phyloP scores from a whole-genome alignment of 2,329 filamentous ascomycete genomes.

The Aspergillus tubingensis region DNA sequence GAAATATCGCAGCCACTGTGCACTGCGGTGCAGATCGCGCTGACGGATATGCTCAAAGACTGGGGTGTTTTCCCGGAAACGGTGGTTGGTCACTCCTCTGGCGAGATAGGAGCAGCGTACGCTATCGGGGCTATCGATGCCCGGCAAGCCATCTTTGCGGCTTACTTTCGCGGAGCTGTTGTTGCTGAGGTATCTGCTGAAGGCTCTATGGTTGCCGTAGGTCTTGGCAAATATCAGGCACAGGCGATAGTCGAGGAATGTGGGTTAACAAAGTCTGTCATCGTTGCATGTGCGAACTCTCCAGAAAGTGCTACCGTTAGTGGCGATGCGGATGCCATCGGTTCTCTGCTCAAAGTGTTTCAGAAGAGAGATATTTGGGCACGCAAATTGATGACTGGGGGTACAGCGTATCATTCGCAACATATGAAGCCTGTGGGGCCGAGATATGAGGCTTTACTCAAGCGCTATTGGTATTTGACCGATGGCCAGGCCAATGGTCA shows the following conservation, averaged over 20 bases:
- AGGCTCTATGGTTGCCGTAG: slow-evolving; percentile 55
- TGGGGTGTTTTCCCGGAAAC: slow-evolving; percentile 38
- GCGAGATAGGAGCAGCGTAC: slow-evolving; percentile 56
- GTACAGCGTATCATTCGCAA: background rate
- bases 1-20: slow-evolving; percentile 28
- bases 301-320: background rate
- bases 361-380: background rate
- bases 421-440: background rate
- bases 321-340: background rate
- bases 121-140: slow-evolving; percentile 48
- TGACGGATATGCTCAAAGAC: slow-evolving; percentile 28
- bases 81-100: slow-evolving; percentile 53
- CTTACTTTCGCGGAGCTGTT: slow-evolving; percentile 49
- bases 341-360: background rate
- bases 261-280: slow-evolving; percentile 16
- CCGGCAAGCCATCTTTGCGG: slow-evolving; percentile 47
- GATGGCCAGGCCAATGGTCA: background rate
- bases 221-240: slow-evolving; percentile 27
- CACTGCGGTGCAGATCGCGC: slow-evolving; percentile 31
- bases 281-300: slow-evolving; percentile 28
- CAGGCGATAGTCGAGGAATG: slow-evolving; percentile 31
- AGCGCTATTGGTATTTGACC: background rate
- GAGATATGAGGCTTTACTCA: background rate
- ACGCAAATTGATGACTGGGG: background rate
- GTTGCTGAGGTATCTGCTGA: slow-evolving; percentile 12